Evolutionary conservation across 2,329 filamentous ascomycete species (phyloP).

Genomic region (Xylariaceae sp.): DNA sequence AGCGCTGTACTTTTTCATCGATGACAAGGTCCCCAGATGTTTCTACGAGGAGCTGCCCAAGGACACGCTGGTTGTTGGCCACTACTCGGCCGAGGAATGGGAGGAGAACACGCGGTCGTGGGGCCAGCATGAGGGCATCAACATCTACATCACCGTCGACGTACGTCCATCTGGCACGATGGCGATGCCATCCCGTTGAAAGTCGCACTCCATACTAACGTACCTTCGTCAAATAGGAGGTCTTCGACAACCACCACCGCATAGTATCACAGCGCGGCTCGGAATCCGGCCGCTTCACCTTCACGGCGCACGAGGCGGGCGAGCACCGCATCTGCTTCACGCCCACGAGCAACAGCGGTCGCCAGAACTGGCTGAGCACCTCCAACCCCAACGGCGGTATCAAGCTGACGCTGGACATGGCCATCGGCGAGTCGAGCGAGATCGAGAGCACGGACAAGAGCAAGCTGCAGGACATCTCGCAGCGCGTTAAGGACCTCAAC

Average conservation of each 20-base stretch:
- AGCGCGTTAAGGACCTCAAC: slow-evolving; percentile 86
- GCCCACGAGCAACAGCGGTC: slow-evolving; percentile 66
- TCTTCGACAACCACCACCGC: slow-evolving; percentile 96
- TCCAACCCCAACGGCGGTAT: slow-evolving; percentile 66
- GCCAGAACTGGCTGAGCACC: slow-evolving; percentile 65
- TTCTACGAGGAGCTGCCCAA: slow-evolving; percentile 98
- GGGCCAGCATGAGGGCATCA: slow-evolving; percentile 67
- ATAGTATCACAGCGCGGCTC: slow-evolving; percentile 82
- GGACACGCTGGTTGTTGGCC: slow-evolving; percentile 91
- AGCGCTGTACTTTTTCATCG: slow-evolving; percentile 93
- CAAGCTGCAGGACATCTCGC: slow-evolving; percentile 85
- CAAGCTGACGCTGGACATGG: slow-evolving; percentile 80
- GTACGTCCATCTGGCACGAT: slow-evolving; percentile 38
- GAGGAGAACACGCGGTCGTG: slow-evolving; percentile 65
- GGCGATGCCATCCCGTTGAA: no score
- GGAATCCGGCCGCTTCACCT: slow-evolving; percentile 80
- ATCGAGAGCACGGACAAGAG: slow-evolving; percentile 91
- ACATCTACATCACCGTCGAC: slow-evolving; percentile 87
- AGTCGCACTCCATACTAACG: neutral
- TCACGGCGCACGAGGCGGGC: slow-evolving; percentile 89
- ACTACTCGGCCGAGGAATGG: slow-evolving; percentile 83
- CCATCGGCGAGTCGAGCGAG: slow-evolving; percentile 88
- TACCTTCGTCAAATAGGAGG: slow-evolving; percentile 51
- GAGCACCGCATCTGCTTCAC: slow-evolving; percentile 95
- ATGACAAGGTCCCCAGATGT: slow-evolving; percentile 80